A percentile compares a stretch with the other conserved stretches of the same genome.
Conservation (phyloP, 2,329 filamentous ascomycete genomes). For the Penicillium sp. region DNA sequence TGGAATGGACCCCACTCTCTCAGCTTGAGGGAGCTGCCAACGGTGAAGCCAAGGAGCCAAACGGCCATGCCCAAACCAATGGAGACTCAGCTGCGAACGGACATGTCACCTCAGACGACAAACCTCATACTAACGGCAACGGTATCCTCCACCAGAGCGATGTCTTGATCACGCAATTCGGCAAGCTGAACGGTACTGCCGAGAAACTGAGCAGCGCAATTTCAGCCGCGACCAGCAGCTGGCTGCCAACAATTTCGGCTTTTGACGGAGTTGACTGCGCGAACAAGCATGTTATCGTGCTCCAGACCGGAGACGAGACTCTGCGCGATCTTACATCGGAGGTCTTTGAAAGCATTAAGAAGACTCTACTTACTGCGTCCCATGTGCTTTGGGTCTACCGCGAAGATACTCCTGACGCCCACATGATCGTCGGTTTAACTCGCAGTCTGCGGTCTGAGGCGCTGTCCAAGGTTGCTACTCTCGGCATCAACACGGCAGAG, state of each 20-base stretch:
- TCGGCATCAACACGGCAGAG: constrained; percentile 22
- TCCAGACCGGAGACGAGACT: constrained; percentile 17
- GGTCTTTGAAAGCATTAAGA: constrained; percentile 17
- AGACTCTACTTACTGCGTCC: constrained; percentile 17
- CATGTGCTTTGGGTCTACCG: constrained; percentile 28
- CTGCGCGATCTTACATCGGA: constrained; percentile 13
- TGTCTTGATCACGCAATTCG: constrained; percentile 18
- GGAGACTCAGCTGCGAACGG: background rate
- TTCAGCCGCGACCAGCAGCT: background rate
- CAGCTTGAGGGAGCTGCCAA: background rate
- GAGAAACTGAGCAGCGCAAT: constrained; percentile 11
- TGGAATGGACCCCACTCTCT: constrained; percentile 22
- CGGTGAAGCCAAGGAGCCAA: constrained; percentile 3
- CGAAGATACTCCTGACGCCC: constrained; percentile 21
- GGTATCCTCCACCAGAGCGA: constrained; percentile 9
- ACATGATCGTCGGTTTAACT: constrained; percentile 30
- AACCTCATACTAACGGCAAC: constrained; percentile 10
- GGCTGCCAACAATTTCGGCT: constrained; percentile 7
- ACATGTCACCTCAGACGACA: background rate
- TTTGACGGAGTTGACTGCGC: constrained; percentile 12
- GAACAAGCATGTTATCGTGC: constrained; percentile 19
- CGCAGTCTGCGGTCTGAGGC: constrained; percentile 28
- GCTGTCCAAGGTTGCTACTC: constrained; percentile 22
- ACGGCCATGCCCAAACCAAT: constrained; percentile 2
- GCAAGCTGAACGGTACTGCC: constrained; percentile 9